Percentiles rank a stretch among this genome's conserved stretches.
These are phyloP conservation scores for Saccharomycopsis hybrid DNA, from an alignment of 1,139 yeast genomes.

Conservation along the genomic window DNA sequence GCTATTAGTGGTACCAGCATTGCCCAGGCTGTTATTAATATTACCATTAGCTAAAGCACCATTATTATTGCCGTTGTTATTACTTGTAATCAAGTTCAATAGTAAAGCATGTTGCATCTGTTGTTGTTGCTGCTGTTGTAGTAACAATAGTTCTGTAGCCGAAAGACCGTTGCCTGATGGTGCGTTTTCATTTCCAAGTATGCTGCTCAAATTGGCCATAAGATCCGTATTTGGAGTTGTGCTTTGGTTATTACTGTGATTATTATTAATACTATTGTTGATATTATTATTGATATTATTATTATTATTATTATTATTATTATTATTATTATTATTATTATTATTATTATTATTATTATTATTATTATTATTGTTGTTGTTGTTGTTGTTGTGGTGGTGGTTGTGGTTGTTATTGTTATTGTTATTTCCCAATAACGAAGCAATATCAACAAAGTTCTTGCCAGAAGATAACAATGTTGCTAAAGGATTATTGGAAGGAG, in stretches of 20 bases:
- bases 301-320: background rate
- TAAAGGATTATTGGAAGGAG: constrained; percentile 3
- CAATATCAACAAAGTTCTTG: background rate
- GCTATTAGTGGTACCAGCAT: background rate
- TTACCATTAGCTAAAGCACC: constrained; percentile 13
- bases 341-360: background rate
- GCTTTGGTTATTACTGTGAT: background rate
- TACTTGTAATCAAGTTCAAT: constrained; percentile 23
- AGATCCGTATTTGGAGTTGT: background rate
- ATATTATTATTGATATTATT: background rate
- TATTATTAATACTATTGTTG: background rate
- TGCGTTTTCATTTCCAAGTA: background rate
- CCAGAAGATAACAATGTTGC: constrained; percentile 4
- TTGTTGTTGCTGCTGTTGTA: constrained; percentile 23
- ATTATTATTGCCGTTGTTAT: constrained; percentile 26
- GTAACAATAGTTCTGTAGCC: constrained; percentile 1
- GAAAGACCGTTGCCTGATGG: constrained; percentile 1
- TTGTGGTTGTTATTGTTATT: background rate
- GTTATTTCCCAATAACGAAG: background rate
- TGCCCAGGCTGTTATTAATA: constrained; percentile 2
- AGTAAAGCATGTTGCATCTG: constrained; percentile 24
- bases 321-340: background rate
- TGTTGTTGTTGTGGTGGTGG: background rate
- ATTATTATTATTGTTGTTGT: background rate
- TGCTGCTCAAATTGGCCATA: background rate